Evolutionary conservation across 768 basidiomycete species (phyloP).

Genomic region (Calocybe gangraenosa): DNA sequence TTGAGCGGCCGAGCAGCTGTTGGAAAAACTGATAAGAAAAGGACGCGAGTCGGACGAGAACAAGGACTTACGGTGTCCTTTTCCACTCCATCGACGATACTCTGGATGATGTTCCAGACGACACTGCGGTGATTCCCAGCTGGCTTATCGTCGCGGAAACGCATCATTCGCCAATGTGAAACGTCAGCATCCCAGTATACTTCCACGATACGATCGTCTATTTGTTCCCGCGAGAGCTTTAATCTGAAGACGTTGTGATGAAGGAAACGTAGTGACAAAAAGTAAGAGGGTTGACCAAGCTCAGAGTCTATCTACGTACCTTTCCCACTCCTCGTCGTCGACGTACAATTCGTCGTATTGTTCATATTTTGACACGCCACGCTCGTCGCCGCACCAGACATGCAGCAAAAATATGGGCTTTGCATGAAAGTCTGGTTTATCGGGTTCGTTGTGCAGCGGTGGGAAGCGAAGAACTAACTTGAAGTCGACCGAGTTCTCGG

Average conservation of each 20-base stretch:
- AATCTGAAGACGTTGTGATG: conserved; percentile 44
- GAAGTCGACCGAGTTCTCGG: conserved; percentile 97
- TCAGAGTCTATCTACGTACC: conserved; percentile 52
- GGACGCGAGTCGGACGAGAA: conserved; percentile 6
- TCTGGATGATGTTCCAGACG: conserved; percentile 85
- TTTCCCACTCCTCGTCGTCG: conserved; percentile 90
- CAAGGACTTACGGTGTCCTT: conserved; percentile 64
- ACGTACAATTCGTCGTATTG: conserved; percentile 84
- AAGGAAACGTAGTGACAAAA: background rate
- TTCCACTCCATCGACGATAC: conserved; percentile 93
- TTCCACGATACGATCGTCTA: conserved; percentile 93
- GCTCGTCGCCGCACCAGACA: conserved; percentile 73
- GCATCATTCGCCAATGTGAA: conserved; percentile 82
- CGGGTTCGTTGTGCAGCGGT: conserved; percentile 44
- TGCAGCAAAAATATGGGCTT: conserved; percentile 86
- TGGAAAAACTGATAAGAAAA: conserved; percentile 7
- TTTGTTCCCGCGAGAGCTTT: conserved; percentile 79
- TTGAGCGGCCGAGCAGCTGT: conserved; percentile 66
- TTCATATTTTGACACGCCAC: conserved; percentile 60
- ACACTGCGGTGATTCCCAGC: conserved; percentile 84
- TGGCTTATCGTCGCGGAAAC: conserved; percentile 92
- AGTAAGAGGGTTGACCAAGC: conserved; percentile 1
- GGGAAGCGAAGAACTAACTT: conserved; percentile 95
- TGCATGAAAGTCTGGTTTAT: conserved; percentile 71
- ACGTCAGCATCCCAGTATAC: conserved; percentile 80